These are phyloP conservation scores for Heterobasidion parviporum DNA, from an alignment of 1,284 basidiomycete species.

Conservation along the genomic window DNA sequence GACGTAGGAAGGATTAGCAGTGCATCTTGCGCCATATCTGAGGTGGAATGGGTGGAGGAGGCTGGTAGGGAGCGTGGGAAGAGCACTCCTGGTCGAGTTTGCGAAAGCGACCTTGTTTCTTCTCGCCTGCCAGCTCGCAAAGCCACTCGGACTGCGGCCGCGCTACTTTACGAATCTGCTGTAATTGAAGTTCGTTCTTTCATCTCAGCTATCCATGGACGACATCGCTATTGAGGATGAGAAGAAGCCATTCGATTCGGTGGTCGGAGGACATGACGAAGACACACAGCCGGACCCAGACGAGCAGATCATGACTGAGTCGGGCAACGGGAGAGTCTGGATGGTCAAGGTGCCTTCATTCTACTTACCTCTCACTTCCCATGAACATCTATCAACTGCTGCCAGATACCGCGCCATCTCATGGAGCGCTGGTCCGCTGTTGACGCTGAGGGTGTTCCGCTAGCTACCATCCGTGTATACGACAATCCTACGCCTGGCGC, in stretches of 20 bases:
- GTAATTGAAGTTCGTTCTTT: not conserved
- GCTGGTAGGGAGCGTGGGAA: too few species aligned
- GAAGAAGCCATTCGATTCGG: slow-evolving; percentile 61
- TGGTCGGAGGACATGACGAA: slow-evolving; percentile 40
- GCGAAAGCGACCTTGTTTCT: too few species aligned
- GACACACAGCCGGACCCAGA: slow-evolving; percentile 67
- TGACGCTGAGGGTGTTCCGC: slow-evolving; percentile 53
- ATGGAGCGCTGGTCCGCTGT: slow-evolving; percentile 65
- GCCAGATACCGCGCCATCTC: slow-evolving; percentile 22
- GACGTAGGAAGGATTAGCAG: too few species aligned
- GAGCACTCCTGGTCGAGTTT: too few species aligned
- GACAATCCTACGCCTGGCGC: slow-evolving; percentile 34
- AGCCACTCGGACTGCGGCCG: not conserved
- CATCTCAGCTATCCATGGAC: slow-evolving; percentile 27
- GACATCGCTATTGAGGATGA: slow-evolving; percentile 45
- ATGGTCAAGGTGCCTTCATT: slow-evolving; percentile 54
- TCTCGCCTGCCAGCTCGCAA: too few species aligned
- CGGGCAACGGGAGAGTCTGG: slow-evolving; percentile 68
- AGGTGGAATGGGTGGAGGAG: too few species aligned
- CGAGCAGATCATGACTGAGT: slow-evolving; percentile 64
- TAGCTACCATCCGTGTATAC: slow-evolving; percentile 72
- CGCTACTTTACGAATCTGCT: not conserved
- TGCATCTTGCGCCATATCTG: too few species aligned
- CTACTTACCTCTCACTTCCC: not conserved
- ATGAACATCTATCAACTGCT: not conserved